Conservation (phyloP, 2,329 filamentous ascomycete genomes). For the Incumbomyces delicatus region DNA sequence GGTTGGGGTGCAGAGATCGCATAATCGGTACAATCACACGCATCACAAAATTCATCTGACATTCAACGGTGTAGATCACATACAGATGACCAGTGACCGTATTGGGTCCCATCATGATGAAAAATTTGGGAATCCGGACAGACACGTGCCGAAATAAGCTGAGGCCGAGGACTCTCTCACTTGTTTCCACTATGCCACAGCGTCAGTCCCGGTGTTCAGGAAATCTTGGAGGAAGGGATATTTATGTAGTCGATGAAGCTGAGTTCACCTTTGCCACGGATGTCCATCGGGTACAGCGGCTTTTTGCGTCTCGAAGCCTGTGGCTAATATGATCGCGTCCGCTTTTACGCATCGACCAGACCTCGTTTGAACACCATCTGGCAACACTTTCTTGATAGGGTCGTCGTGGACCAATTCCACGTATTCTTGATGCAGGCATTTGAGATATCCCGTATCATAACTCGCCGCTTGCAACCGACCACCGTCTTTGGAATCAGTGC, state of each 20-base stretch:
- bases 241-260: not conserved
- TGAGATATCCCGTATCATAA: not conserved
- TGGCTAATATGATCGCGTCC: too few species aligned
- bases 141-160: conserved; percentile 42
- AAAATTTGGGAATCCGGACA: conserved; percentile 41
- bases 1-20: conserved; percentile 23
- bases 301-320: not conserved
- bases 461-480: not conserved
- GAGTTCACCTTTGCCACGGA: not conserved
- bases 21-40: conserved; percentile 36
- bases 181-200: not conserved
- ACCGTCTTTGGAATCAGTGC: not conserved
- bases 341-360: too few species aligned
- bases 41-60: conserved; percentile 36
- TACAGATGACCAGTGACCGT: conserved; percentile 41
- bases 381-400: not conserved
- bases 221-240: not conserved
- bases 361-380: not conserved
- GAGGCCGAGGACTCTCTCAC: not conserved
- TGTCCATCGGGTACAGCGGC: not conserved
- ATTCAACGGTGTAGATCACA: conserved; percentile 43
- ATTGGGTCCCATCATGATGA: conserved; percentile 37
- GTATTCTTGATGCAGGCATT: not conserved
- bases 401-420: not conserved
- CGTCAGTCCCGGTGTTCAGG: not conserved